phyloP scores from a whole-genome alignment of 345 rosid species.

The Eucalyptus coolabah region DNA sequence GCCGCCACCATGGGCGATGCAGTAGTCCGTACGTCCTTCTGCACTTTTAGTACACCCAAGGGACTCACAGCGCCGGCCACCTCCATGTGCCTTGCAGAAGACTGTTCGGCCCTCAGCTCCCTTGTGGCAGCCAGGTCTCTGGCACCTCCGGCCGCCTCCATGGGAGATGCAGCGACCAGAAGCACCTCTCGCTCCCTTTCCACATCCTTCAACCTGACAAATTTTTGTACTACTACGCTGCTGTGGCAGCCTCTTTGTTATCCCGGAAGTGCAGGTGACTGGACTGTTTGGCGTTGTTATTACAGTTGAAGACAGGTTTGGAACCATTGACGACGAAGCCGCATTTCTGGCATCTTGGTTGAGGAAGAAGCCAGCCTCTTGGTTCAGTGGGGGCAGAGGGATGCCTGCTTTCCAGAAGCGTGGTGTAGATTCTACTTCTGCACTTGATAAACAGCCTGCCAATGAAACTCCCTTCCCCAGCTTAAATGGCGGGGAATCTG shows the following conservation, averaged over 20 bases:
- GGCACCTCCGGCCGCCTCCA: conserved; percentile 98
- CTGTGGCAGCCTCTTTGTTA: conserved; percentile 44
- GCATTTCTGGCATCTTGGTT: conserved; percentile 23
- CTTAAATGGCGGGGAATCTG: conserved; percentile 19
- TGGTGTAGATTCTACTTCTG: conserved; percentile 44
- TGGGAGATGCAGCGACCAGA: conserved; percentile 97
- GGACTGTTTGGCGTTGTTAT: conserved; percentile 52
- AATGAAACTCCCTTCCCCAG: conserved; percentile 22
- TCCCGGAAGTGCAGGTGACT: conserved; percentile 85
- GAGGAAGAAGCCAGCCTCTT: conserved; percentile 30
- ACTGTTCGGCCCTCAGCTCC: conserved; percentile 99
- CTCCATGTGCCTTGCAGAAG: conserved; percentile 98
- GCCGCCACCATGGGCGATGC: conserved; percentile 99
- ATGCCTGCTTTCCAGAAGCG: conserved; percentile 23
- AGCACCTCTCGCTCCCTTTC: conserved; percentile 98
- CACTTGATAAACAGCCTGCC: conserved; percentile 10
- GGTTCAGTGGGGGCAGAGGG: conserved; percentile 15
- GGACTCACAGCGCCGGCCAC: conserved; percentile 90
- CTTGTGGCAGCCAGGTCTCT: conserved; percentile 79
- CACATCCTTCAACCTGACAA: conserved; percentile 93
- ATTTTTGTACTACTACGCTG: conserved; percentile 52
- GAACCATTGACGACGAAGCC: conserved; percentile 16
- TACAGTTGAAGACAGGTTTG: conserved; percentile 53
- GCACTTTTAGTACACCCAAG: conserved; percentile 99
- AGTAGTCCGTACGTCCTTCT: conserved; percentile 89